Conservation (phyloP, 345 rosid species). For the Anacardium occidentale region DNA sequence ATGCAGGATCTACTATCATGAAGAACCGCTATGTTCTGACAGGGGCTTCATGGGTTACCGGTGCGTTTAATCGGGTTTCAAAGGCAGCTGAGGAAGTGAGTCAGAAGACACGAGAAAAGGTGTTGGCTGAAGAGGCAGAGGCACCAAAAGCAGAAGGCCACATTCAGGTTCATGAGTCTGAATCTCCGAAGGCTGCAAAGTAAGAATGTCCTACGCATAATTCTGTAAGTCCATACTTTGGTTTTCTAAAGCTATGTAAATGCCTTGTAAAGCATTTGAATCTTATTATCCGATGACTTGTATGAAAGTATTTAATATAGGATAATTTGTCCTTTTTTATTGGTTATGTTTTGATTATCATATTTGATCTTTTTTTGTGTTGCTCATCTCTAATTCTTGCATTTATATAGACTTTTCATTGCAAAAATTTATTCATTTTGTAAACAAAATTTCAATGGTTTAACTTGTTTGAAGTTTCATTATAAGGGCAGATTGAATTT, state of each 20-base stretch:
- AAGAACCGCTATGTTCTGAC: conserved; percentile 78
- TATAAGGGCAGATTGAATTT: too few relatives aligned
- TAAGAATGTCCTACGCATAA: conserved; percentile 12
- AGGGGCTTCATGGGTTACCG: conserved; percentile 77
- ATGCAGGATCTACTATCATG: conserved; percentile 81
- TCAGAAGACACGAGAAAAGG: conserved; percentile 83
- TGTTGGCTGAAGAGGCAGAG: conserved; percentile 54
- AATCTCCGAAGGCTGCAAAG: conserved; percentile 18
- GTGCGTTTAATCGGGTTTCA: conserved; percentile 73
- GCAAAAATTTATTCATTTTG: too few relatives aligned
- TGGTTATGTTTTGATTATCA: conserved; percentile 1
- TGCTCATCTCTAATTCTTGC: not conserved
- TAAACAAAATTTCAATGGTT: too few relatives aligned
- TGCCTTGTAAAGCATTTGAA: conserved; percentile 11
- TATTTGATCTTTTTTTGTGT: not conserved
- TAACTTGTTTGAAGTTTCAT: too few relatives aligned
- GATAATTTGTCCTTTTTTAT: not conserved
- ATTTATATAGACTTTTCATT: too few relatives aligned
- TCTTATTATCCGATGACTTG: not conserved
- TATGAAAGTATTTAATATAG: conserved; percentile 8
- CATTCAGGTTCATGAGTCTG: conserved; percentile 36
- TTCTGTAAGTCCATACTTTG: conserved; percentile 5
- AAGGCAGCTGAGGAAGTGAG: conserved; percentile 89
- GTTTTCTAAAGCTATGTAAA: conserved; percentile 18
- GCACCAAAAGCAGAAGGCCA: conserved; percentile 42